phyloP scores from a whole-genome alignment of 1,284 basidiomycete genomes.

The Melampsora larici-populina region DNA sequence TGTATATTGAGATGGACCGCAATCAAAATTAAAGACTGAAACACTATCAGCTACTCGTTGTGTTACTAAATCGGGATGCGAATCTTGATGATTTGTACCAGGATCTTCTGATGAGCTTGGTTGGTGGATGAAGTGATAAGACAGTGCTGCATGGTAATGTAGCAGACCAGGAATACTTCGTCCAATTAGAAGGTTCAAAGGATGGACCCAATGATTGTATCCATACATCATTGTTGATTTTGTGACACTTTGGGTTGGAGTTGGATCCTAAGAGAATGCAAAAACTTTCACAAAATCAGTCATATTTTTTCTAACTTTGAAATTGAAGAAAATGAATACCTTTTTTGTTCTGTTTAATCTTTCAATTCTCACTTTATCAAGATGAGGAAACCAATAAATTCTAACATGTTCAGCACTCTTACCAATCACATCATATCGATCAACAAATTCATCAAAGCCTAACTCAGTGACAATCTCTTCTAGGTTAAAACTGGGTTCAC shows the following conservation, averaged over 20 bases:
- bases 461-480: slow-evolving; percentile 70
- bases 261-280: no score
- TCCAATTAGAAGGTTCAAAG: slow-evolving; percentile 5
- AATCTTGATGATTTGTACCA: not conserved
- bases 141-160: slow-evolving; percentile 9
- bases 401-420: slow-evolving; percentile 76
- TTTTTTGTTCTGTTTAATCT: slow-evolving; percentile 47
- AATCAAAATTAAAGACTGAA: slow-evolving; percentile 35
- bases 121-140: slow-evolving; percentile 10
- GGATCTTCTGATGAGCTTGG: not conserved
- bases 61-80: not conserved
- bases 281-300: not conserved
- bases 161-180: slow-evolving; percentile 13
- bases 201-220: slow-evolving; percentile 22
- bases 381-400: slow-evolving; percentile 93
- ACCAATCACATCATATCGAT: slow-evolving; percentile 61
- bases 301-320: not conserved
- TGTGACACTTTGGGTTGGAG: not conserved
- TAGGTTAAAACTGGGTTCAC: slow-evolving; percentile 78
- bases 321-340: slow-evolving; percentile 10
- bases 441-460: slow-evolving; percentile 61
- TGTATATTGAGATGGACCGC: slow-evolving; percentile 71
- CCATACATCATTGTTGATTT: not conserved
- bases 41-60: slow-evolving; percentile 10
- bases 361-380: slow-evolving; percentile 56